Evolutionary conservation across 2,329 filamentous ascomycete genomes (phyloP), one percentile per base, ranked within the genome.

Genomic region (Cladosporium halotolerans): DNA sequence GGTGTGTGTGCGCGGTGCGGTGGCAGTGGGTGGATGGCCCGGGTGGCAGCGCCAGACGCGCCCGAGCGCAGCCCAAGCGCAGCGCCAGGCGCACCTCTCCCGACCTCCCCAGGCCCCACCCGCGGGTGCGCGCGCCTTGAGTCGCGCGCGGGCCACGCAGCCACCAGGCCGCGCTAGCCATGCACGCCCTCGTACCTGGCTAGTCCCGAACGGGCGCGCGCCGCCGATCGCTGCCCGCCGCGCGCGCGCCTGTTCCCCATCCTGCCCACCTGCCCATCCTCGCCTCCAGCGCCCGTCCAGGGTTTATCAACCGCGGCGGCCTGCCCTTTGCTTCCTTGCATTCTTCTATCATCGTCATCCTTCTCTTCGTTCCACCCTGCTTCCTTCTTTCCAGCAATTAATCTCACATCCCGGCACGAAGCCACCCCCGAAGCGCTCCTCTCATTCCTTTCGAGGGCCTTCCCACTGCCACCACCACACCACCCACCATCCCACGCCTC

Each of bases 241-340:
- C 23, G 23, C 23, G 23, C 23, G 23, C 23, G 23, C 23, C 23
- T 28, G 23, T 28, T 28, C 23, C 23, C 23, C 23, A 28, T 28
- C 23, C 23, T 28, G 23, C 23, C 23, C 23, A 28, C 23, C 55
- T 57, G 57, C 56, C 60, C 58, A 58, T 57, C 56, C 53, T 54
- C 55, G 54, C 47, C 56, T 59, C 61, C 54, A 53, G 58, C 54
- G 53, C 55, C 53, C 50, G 55, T 61, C 61, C 62, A 64, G 60
- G 61, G 61, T 64, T 64, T 61, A 62, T 63, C 57, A 62, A 62
- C 57, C 54, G 56, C 56, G 53, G 58, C 57, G 55, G 58, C 43
- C 51, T 57, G 40, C 53, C 50, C 51, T 49, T 58, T 58, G 55
- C 57, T 56, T 57, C 60, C 56, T 56, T 58, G 59, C 55, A 61